Evolutionary conservation across 2,329 filamentous ascomycete genomes (phyloP).

Genomic region (Stagonosporopsis vannaccii): DNA sequence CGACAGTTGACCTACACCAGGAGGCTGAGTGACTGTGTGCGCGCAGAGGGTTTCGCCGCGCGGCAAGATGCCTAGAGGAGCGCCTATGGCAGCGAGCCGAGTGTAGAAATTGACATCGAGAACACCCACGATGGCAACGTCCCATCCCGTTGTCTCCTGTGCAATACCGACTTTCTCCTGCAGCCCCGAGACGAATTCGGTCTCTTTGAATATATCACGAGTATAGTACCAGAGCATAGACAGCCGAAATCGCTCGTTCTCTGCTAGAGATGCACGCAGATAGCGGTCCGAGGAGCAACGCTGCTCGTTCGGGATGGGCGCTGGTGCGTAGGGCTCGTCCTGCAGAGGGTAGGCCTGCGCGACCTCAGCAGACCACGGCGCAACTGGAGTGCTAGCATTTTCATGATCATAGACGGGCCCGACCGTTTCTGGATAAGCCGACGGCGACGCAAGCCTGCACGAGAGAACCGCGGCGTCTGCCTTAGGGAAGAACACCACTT

Average conservation of each 20-base stretch:
- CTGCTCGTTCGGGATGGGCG: not conserved
- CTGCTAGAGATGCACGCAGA: not conserved
- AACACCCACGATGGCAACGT: not conserved
- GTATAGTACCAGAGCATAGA: constrained; percentile 3
- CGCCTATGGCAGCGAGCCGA: not conserved
- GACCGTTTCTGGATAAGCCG: not conserved
- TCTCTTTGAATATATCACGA: not conserved
- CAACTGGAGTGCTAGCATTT: not conserved
- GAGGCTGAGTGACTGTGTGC: not conserved
- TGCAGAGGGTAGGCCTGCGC: not conserved
- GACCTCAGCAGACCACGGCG: not conserved
- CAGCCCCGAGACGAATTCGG: constrained; percentile 1
- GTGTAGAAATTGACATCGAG: constrained; percentile 2
- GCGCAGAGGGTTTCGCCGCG: not conserved
- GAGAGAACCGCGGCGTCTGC: not conserved
- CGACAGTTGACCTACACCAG: not conserved
- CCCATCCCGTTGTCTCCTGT: not conserved
- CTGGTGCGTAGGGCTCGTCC: not conserved
- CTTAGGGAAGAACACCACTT: not conserved
- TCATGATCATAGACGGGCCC: not conserved
- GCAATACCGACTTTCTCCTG: not conserved
- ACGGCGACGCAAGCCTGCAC: not conserved
- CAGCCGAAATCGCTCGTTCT: not conserved
- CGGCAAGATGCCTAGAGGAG: not conserved
- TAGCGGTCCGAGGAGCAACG: not conserved